Evolutionary conservation across 2,329 filamentous ascomycete species (phyloP).

Genomic region (Sclerotiophoma versabilis): DNA sequence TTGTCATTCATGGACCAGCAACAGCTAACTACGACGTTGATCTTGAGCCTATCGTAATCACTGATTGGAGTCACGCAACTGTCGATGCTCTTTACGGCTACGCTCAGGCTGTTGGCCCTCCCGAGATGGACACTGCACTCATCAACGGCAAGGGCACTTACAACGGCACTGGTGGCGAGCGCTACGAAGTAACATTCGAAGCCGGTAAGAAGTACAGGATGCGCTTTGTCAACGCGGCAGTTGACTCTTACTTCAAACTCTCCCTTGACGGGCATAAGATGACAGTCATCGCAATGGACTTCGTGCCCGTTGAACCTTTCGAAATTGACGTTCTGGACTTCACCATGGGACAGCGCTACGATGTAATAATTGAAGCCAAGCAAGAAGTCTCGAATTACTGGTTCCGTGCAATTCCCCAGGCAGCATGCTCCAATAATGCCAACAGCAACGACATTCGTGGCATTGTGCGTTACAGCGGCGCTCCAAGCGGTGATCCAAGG

Average conservation of each 20-base stretch:
- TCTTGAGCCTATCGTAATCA: slow-evolving; percentile 42
- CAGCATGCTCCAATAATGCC: slow-evolving; percentile 28
- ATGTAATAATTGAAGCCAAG: slow-evolving; percentile 35
- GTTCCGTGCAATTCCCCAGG: slow-evolving; percentile 31
- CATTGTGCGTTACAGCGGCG: slow-evolving; percentile 46
- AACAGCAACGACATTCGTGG: slow-evolving; percentile 42
- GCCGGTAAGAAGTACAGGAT: slow-evolving; percentile 48
- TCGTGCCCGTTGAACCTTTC: slow-evolving; percentile 51
- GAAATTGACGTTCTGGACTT: slow-evolving; percentile 38
- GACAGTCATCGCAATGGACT: slow-evolving; percentile 48
- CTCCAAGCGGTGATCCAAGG: slow-evolving; percentile 39
- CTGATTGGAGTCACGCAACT: slow-evolving; percentile 49
- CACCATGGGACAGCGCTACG: slow-evolving; percentile 41
- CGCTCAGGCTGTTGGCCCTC: slow-evolving; percentile 20
- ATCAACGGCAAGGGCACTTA: slow-evolving; percentile 29
- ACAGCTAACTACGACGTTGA: slow-evolving; percentile 50
- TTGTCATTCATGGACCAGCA: slow-evolving; percentile 51
- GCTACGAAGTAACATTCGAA: slow-evolving; percentile 30
- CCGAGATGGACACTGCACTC: slow-evolving; percentile 22
- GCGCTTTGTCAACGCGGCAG: slow-evolving; percentile 47
- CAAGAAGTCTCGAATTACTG: slow-evolving; percentile 31
- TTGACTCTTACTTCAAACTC: slow-evolving; percentile 49
- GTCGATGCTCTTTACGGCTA: slow-evolving; percentile 36
- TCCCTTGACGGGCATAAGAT: slow-evolving; percentile 49
- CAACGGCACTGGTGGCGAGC: slow-evolving; percentile 26